Percentiles rank a stretch among this genome's conserved stretches.
phyloP scores from a whole-genome alignment of 177 flowering plant species.

The Vitis hybrid region DNA sequence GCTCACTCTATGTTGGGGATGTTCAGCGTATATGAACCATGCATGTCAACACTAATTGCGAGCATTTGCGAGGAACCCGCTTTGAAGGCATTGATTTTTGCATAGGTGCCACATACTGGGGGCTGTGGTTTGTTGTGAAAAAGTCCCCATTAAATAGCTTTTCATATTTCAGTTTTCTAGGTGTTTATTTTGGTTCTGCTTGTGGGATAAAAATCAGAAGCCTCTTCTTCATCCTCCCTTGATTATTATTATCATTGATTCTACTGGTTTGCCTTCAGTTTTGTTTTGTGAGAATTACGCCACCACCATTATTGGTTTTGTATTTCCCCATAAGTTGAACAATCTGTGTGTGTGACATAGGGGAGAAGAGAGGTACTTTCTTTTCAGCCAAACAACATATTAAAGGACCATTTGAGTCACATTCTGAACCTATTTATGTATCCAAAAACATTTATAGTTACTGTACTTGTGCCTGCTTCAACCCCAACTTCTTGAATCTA shows the following conservation, averaged over 20 bases:
- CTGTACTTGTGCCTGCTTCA: too few species aligned
- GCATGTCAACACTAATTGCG: slow-evolving; percentile 1
- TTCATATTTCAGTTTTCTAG: slow-evolving; percentile 3
- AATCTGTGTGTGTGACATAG: not conserved
- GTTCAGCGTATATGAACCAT: slow-evolving; percentile 4
- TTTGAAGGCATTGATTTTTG: slow-evolving; percentile 38
- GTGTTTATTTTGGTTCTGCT: slow-evolving; percentile 5
- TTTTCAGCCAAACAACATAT: too few species aligned
- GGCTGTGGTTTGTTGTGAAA: slow-evolving; percentile 22
- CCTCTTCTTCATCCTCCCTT: not conserved
- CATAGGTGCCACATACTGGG: slow-evolving; percentile 36
- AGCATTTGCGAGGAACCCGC: slow-evolving; percentile 10
- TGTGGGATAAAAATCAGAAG: slow-evolving; percentile 4
- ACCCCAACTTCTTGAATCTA: too few species aligned
- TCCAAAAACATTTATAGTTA: too few species aligned
- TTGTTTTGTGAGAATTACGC: slow-evolving; percentile 4
- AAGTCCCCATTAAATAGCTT: slow-evolving; percentile 17
- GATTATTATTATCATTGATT: not conserved
- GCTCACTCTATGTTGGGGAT: slow-evolving; percentile 10
- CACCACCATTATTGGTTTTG: not conserved
- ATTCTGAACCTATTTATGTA: too few species aligned
- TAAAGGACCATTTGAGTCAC: too few species aligned
- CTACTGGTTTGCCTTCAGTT: slow-evolving; percentile 5
- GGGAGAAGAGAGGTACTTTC: too few species aligned
- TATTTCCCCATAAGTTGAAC: not conserved